Conservation (phyloP, 2,329 filamentous ascomycete genomes). For the Chrysoporthe austroafricana region DNA sequence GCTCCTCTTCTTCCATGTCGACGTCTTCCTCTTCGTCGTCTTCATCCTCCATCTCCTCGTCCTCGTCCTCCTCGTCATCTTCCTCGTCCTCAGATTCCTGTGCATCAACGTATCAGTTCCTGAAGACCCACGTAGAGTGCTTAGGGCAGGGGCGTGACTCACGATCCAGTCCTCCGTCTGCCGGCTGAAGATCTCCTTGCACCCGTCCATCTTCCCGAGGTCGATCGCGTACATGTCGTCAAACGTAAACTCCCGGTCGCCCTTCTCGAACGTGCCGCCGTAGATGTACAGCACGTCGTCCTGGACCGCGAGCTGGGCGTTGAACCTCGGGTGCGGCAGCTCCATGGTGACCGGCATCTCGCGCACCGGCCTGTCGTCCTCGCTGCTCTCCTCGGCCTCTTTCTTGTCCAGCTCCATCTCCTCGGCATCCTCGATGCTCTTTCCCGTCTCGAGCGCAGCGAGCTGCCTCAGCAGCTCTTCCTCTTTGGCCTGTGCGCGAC, state of each 20-base stretch:
- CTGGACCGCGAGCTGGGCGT: conserved; percentile 86
- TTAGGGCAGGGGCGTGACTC: conserved; percentile 37
- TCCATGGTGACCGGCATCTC: conserved; percentile 74
- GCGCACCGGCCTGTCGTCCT: conserved; percentile 59
- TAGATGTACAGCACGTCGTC: conserved; percentile 93
- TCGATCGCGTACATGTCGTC: conserved; percentile 94
- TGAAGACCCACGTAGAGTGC: not conserved
- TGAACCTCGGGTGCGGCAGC: conserved; percentile 88
- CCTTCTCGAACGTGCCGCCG: conserved; percentile 93
- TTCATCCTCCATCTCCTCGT: conserved; percentile 58
- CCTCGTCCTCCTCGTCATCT: conserved; percentile 59
- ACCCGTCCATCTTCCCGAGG: conserved; percentile 91
- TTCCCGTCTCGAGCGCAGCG: conserved; percentile 79
- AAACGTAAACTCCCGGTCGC: conserved; percentile 92
- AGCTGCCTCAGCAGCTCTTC: conserved; percentile 88
- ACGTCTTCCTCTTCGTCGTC: conserved; percentile 55
- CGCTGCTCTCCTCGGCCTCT: conserved; percentile 44
- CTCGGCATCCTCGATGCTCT: conserved; percentile 59
- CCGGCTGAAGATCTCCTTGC: conserved; percentile 85
- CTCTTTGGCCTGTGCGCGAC: conserved; percentile 86
- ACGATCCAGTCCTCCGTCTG: conserved; percentile 86
- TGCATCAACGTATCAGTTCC: conserved; percentile 33
- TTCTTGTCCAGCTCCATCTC: conserved; percentile 56
- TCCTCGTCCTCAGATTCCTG: conserved; percentile 65
- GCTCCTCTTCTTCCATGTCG: conserved; percentile 49